Evolutionary conservation across 2,329 filamentous ascomycete genomes (phyloP).

Genomic region (Dactylellina sp.): DNA sequence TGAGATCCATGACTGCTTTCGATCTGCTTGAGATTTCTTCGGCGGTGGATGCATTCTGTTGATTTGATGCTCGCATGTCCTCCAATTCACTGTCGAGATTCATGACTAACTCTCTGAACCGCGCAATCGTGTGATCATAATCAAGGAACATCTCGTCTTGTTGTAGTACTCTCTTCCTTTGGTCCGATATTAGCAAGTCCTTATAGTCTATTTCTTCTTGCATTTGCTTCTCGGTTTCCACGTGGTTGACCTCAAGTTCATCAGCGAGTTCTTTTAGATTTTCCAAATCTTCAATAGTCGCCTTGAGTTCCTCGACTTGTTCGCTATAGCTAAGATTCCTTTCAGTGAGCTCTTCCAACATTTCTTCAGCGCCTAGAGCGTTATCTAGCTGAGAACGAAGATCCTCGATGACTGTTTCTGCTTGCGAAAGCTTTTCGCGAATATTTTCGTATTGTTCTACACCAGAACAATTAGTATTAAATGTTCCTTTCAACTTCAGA

Average conservation of each 20-base stretch:
- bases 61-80: conserved; percentile 90
- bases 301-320: conserved; percentile 83
- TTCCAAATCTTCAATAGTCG: conserved; percentile 86
- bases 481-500: background rate
- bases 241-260: conserved; percentile 91
- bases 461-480: background rate
- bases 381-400: conserved; percentile 91
- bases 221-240: conserved; percentile 92
- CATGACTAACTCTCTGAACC: conserved; percentile 89
- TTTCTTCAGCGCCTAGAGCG: conserved; percentile 86
- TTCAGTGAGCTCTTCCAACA: conserved; percentile 91
- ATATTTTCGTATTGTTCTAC: conserved; percentile 74
- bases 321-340: conserved; percentile 86
- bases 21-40: conserved; percentile 89
- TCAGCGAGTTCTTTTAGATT: conserved; percentile 91
- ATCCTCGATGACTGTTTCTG: conserved; percentile 82
- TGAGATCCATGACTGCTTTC: conserved; percentile 94
- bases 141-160: conserved; percentile 86
- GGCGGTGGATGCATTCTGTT: conserved; percentile 90
- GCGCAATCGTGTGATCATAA: conserved; percentile 86
- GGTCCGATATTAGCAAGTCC: conserved; percentile 85
- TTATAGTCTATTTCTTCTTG: conserved; percentile 93
- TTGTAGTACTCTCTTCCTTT: conserved; percentile 76
- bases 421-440: conserved; percentile 78
- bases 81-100: conserved; percentile 86